Percentiles rank a stretch among this genome's conserved stretches.
Conservation (phyloP, 169 alveolate species). For the Condylostoma magnum region DNA sequence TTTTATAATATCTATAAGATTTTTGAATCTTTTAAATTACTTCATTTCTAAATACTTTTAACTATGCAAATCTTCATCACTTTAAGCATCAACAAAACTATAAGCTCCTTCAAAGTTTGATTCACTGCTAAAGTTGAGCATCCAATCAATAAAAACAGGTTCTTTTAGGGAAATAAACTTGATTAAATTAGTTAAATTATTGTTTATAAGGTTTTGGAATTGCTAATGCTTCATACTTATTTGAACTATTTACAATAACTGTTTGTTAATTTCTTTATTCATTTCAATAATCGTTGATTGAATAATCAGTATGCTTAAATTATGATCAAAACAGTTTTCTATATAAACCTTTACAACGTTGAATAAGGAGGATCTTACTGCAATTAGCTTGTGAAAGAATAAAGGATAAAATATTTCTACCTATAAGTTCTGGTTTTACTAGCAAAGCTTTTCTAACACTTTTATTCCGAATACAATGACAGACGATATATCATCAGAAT, state of each 20-base stretch:
- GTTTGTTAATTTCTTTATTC: neutral
- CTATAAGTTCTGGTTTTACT: neutral
- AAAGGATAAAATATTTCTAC: neutral
- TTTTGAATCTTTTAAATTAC: neutral
- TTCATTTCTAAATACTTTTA: neutral
- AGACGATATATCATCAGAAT: neutral
- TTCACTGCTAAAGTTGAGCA: neutral
- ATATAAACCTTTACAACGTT: neutral
- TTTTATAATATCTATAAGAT: too few relatives aligned
- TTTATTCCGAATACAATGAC: neutral
- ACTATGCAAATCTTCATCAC: neutral
- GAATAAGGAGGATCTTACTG: slow-evolving; percentile 14
- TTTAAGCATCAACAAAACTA: slow-evolving; percentile 8
- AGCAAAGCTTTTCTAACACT: neutral
- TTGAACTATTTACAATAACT: neutral
- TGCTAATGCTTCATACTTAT: neutral
- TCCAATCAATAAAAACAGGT: neutral
- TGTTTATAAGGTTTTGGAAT: neutral
- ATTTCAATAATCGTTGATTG: neutral
- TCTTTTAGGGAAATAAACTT: neutral
- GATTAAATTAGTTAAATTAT: neutral
- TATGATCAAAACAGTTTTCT: neutral
- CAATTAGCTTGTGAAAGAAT: neutral
- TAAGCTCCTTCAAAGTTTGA: slow-evolving; percentile 9
- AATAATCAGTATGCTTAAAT: neutral